Conservation (phyloP, 106 monocot genomes). For the Amphibolis antarctica region DNA sequence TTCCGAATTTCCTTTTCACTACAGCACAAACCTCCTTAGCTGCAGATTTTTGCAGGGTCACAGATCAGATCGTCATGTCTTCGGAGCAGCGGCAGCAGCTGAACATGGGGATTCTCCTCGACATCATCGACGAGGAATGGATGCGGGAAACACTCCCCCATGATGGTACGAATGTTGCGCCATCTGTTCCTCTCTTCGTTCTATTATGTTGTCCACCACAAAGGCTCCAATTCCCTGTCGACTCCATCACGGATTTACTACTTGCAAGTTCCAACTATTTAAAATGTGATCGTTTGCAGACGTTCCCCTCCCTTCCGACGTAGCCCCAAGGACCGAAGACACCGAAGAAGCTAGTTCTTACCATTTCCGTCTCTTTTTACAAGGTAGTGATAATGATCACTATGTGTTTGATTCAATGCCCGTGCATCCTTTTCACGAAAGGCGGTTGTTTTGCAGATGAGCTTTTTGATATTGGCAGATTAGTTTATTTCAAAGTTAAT, state of each 20-base stretch:
- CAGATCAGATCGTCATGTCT: no score
- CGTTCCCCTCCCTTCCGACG: background rate
- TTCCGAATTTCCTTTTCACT: no score
- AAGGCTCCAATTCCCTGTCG: no score
- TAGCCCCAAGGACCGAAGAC: constrained; percentile 3
- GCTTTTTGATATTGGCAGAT: no score
- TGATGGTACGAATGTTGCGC: constrained; percentile 2
- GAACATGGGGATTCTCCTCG: constrained; percentile 16
- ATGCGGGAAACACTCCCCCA: constrained; percentile 16
- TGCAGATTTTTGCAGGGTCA: no score
- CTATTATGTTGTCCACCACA: no score
- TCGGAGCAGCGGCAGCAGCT: constrained; percentile 7
- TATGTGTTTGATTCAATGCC: background rate
- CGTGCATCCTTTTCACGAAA: background rate
- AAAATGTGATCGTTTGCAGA: background rate
- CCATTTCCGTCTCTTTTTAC: background rate
- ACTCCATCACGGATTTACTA: no score
- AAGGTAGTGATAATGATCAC: background rate
- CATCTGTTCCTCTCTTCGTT: background rate
- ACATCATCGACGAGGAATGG: constrained; percentile 18
- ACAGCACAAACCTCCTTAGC: no score
- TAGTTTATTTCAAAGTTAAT: no score
- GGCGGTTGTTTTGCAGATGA: no score
- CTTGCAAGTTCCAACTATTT: background rate
- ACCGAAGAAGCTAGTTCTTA: background rate